phyloP scores from a whole-genome alignment of 768 basidiomycete species.

The Hericium rajendrae region DNA sequence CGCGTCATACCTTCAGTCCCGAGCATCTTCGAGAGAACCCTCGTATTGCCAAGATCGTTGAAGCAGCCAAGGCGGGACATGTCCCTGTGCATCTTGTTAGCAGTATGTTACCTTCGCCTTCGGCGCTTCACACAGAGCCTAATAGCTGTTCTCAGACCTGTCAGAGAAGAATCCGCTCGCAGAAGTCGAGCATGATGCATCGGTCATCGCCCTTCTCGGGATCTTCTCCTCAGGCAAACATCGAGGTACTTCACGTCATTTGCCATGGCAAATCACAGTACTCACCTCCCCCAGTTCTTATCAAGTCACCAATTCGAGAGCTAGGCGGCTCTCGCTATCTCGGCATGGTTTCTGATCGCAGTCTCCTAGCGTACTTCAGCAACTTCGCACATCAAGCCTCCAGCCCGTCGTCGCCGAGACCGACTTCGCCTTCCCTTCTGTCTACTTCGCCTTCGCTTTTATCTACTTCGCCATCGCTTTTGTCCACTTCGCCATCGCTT shows the following conservation, averaged over 20 bases:
- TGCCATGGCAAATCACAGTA: background rate
- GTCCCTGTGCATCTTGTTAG: constrained; percentile 72
- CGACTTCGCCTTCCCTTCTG: background rate
- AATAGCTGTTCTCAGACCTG: constrained; percentile 40
- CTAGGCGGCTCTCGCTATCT: constrained; percentile 33
- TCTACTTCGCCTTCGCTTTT: background rate
- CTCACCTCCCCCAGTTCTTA: constrained; percentile 34
- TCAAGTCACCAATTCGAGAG: constrained; percentile 35
- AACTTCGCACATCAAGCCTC: constrained; percentile 31
- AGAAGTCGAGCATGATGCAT: constrained; percentile 51
- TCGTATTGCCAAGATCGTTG: constrained; percentile 58
- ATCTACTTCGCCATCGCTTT: background rate
- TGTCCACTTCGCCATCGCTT: background rate
- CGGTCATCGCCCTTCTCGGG: constrained; percentile 49
- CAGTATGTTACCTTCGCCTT: constrained; percentile 38
- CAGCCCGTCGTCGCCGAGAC: background rate
- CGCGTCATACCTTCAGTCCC: constrained; percentile 53
- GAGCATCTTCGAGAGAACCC: constrained; percentile 53
- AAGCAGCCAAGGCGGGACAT: constrained; percentile 62
- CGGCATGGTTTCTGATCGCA: constrained; percentile 69
- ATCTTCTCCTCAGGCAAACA: constrained; percentile 66
- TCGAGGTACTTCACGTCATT: constrained; percentile 36
- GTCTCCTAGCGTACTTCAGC: constrained; percentile 62
- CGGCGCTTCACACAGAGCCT: background rate
- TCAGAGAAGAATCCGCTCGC: constrained; percentile 81